Evolutionary conservation across 2,329 filamentous ascomycete species (phyloP).

Genomic region (Bipolaris cookei): DNA sequence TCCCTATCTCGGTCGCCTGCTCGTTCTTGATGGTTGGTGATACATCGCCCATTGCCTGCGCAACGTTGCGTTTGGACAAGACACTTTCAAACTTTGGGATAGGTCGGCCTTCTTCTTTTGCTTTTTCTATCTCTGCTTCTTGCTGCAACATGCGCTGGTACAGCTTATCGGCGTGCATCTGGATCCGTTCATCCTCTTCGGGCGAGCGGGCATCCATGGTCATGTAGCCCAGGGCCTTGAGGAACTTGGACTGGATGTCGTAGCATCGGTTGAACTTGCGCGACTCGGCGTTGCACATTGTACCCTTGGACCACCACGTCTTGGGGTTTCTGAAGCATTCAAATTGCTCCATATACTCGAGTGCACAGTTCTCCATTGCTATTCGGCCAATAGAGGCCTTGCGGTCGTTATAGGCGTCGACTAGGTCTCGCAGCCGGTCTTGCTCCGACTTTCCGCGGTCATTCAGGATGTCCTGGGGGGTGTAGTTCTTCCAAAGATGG

Average conservation of each 20-base stretch:
- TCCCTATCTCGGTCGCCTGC: slow-evolving; percentile 7
- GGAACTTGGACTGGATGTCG: slow-evolving; percentile 85
- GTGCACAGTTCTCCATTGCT: slow-evolving; percentile 89
- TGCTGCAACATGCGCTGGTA: slow-evolving; percentile 87
- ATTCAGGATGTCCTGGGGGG: slow-evolving; percentile 72
- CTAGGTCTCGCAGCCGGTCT: slow-evolving; percentile 78
- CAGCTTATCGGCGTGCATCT: slow-evolving; percentile 92
- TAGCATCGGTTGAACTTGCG: slow-evolving; percentile 84
- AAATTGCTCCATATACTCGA: slow-evolving; percentile 83
- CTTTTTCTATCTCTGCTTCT: slow-evolving; percentile 75
- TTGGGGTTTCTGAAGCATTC: slow-evolving; percentile 78
- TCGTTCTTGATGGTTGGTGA: slow-evolving; percentile 15
- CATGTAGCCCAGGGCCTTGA: slow-evolving; percentile 89
- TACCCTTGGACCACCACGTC: slow-evolving; percentile 70
- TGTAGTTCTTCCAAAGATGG: slow-evolving; percentile 92
- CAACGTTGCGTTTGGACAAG: slow-evolving; percentile 51
- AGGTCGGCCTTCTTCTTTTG: slow-evolving; percentile 62
- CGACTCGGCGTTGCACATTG: slow-evolving; percentile 81
- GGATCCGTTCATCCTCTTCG: slow-evolving; percentile 80
- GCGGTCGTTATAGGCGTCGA: slow-evolving; percentile 84
- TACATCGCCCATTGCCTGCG: slow-evolving; percentile 32
- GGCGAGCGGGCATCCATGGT: slow-evolving; percentile 68
- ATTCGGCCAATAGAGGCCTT: slow-evolving; percentile 78
- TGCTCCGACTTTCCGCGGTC: slow-evolving; percentile 73
- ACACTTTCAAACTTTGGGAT: slow-evolving; percentile 66